Base-by-base conservation (phyloP, 2,329 filamentous ascomycete species). In the Samsoniella hepiali region DNA sequence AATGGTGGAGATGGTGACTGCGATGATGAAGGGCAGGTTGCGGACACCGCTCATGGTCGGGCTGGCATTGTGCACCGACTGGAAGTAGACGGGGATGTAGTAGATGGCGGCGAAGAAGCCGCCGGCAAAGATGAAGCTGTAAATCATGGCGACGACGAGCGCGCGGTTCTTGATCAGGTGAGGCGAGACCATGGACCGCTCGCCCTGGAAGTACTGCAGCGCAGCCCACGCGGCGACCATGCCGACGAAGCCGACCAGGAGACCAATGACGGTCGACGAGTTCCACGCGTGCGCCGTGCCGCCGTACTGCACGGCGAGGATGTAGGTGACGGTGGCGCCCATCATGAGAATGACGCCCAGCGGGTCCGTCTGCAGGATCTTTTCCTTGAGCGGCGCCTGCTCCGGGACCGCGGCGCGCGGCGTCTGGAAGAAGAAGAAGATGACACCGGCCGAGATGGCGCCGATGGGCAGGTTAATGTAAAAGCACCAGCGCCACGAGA, bases 271-370 rank as follows among this genome's bases (percentile, higher is more conserved):
- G 38, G 65, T 65, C 29, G 70, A 68, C 2, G 67, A 68, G 50
- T 69, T 72, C 78, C 79, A 81, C 3, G 74, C 22, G 59, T 80
- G 72, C 0, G 71, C 72, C 34, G 72, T 69, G 5, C 79, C 79
- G 42, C 76, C 79, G 71, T 75, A 80, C 67, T 80, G 77, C 0
- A 81, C 68, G 5, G 78, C 77, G 6, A 80, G 74, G 55, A 80
- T 69, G 65, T 76, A 72, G 71, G 72, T 65, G 69, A 80, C 63
- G 72, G 76, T 68, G 68, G 71, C 68, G 66, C 69, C 69, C 75
- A 82, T 76, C 53, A 81, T 68, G 55, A 79, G 71, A 17, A 74
- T 69, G 2, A 75, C 71, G 1, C 79, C 79, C 0, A 74, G 66
- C 5, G 77, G 69, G 65, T 82, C 80, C 68, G 81, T 76, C 65